These are phyloP conservation scores for Podila verticillata DNA, from an alignment of 192 early-diverging fungal species.

Conservation along the genomic window DNA sequence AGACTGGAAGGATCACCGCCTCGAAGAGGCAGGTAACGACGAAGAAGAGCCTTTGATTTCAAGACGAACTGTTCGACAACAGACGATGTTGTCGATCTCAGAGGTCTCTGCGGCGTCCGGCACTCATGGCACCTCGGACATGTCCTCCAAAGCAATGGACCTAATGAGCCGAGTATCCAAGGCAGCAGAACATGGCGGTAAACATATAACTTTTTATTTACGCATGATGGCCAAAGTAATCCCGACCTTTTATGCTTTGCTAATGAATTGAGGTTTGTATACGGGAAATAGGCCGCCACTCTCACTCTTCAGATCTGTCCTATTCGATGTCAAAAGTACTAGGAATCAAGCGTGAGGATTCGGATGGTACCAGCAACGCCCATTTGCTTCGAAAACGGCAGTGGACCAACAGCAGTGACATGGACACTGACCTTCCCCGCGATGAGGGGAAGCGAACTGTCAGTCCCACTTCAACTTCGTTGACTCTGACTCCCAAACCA, in stretches of 20 bases:
- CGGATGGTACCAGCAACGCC: neutral
- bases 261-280: neutral
- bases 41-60: constrained; percentile 9
- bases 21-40: neutral
- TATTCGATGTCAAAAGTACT: neutral
- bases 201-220: neutral
- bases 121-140: neutral
- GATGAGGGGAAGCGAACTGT: neutral
- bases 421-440: neutral
- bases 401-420: neutral
- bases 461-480: neutral
- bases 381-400: neutral
- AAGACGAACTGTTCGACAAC: neutral
- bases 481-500: neutral
- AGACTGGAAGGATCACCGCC: neutral
- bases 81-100: neutral
- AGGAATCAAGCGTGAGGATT: constrained; percentile 33
- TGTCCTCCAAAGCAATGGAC: neutral
- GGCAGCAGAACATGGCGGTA: constrained; percentile 15
- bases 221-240: too few species aligned
- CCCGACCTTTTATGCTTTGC: neutral
- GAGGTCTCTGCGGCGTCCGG: neutral
- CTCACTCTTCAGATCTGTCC: neutral
- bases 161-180: constrained; percentile 24
- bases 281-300: neutral